Evolutionary conservation across 441 rosid species (phyloP).

Genomic region (Syzygium malaccense): DNA sequence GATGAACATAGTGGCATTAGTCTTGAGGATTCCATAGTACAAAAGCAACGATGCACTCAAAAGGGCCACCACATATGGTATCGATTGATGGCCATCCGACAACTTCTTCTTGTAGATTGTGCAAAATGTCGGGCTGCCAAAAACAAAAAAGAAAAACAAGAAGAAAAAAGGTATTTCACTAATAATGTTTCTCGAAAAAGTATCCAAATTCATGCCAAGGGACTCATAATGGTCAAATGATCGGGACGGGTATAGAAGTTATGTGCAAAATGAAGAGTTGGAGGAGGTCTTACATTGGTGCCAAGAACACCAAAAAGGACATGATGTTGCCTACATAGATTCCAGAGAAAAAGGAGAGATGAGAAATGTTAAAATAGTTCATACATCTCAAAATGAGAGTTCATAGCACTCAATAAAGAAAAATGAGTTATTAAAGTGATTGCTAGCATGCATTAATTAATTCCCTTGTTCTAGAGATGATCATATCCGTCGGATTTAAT

Average conservation of each 20-base stretch:
- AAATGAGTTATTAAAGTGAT: neutral
- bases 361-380: neutral
- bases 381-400: neutral
- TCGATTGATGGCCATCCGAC: slow-evolving; percentile 57
- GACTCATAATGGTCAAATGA: neutral
- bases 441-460: neutral
- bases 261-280: neutral
- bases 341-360: neutral
- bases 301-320: slow-evolving; percentile 58
- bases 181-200: too few relatives aligned
- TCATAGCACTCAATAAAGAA: neutral
- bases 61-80: slow-evolving; percentile 60
- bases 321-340: slow-evolving; percentile 35
- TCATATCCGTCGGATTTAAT: neutral
- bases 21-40: slow-evolving; percentile 48
- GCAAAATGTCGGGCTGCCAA: slow-evolving; percentile 52
- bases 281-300: slow-evolving; percentile 49
- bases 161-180: neutral
- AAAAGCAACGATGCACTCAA: slow-evolving; percentile 53
- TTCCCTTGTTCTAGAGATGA: neutral
- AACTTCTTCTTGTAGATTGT: slow-evolving; percentile 50
- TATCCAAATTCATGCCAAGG: neutral
- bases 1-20: slow-evolving; percentile 35
- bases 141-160: neutral
- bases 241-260: neutral